Conservation (phyloP, 371 early-diverging fungal genomes). For the Mortierella sp. region DNA sequence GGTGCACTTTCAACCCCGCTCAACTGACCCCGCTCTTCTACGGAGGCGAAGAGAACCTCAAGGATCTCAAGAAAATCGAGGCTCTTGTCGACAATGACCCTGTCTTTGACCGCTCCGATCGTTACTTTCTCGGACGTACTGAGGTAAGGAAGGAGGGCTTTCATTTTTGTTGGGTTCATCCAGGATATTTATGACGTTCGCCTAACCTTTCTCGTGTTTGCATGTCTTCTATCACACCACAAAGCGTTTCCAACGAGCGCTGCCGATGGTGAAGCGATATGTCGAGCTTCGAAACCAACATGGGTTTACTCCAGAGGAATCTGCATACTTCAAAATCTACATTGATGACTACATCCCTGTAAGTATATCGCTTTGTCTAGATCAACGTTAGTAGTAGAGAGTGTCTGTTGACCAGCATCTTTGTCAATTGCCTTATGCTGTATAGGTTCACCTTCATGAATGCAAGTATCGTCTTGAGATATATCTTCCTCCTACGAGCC, state of each 20-base stretch:
- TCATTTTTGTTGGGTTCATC: neutral
- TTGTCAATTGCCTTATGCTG: no score
- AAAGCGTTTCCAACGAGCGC: constrained; percentile 54
- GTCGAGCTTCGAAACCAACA: constrained; percentile 55
- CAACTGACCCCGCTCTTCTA: constrained; percentile 45
- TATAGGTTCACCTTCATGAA: constrained; percentile 39
- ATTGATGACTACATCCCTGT: constrained; percentile 61
- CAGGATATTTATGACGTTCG: neutral
- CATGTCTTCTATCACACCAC: neutral
- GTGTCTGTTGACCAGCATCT: no score
- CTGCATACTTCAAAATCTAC: constrained; percentile 47
- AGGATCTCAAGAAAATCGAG: constrained; percentile 30
- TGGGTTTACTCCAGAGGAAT: constrained; percentile 53
- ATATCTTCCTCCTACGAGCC: no score
- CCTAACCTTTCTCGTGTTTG: neutral
- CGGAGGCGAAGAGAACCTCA: constrained; percentile 44
- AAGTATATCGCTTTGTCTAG: neutral
- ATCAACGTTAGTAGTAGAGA: no score
- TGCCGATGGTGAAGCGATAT: constrained; percentile 55
- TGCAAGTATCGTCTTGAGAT: constrained; percentile 15
- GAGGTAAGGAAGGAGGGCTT: constrained; percentile 33
- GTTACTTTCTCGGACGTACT: constrained; percentile 56
- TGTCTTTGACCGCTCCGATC: constrained; percentile 52
- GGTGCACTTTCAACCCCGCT: constrained; percentile 61
- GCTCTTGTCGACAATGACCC: constrained; percentile 53